phyloP scores from a whole-genome alignment of 1,139 yeast species.

The Debaryomycetaceae sp. region DNA sequence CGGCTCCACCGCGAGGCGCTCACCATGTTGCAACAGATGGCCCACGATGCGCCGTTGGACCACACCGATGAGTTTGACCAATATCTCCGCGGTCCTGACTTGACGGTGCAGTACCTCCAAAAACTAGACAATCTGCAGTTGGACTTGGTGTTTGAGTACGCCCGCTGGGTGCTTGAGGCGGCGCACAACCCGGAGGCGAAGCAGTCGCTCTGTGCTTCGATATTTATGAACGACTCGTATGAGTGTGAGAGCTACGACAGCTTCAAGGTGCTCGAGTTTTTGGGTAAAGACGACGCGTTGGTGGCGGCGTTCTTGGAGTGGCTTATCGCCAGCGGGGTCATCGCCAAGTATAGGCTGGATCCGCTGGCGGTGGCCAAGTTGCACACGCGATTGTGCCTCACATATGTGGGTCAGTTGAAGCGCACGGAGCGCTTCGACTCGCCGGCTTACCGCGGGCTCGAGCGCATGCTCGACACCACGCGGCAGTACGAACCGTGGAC shows the following conservation, averaged over 20 bases:
- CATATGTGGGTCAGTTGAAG: slow-evolving; percentile 44
- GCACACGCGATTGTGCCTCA: slow-evolving; percentile 50
- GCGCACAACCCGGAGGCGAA: background rate
- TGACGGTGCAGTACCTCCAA: slow-evolving; percentile 64
- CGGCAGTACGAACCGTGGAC: slow-evolving; percentile 45
- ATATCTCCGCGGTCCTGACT: slow-evolving; percentile 38
- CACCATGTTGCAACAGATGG: slow-evolving; percentile 43
- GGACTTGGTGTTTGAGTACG: slow-evolving; percentile 54
- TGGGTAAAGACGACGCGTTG: slow-evolving; percentile 26
- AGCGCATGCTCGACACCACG: slow-evolving; percentile 31
- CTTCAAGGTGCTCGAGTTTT: slow-evolving; percentile 47
- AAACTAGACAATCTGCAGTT: slow-evolving; percentile 50
- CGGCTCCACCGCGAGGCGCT: slow-evolving; percentile 66
- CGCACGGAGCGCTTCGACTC: slow-evolving; percentile 15
- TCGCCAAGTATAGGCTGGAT: slow-evolving; percentile 34
- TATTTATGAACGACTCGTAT: slow-evolving; percentile 66
- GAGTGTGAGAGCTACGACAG: slow-evolving; percentile 60
- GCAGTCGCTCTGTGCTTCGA: slow-evolving; percentile 17
- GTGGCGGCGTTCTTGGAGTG: slow-evolving; percentile 61
- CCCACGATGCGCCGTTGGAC: slow-evolving; percentile 22
- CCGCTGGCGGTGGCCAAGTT: slow-evolving; percentile 24
- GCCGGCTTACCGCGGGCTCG: slow-evolving; percentile 30
- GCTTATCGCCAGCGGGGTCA: slow-evolving; percentile 42
- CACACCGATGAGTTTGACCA: slow-evolving; percentile 22
- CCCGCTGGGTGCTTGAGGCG: slow-evolving; percentile 50